Percentiles rank a stretch among this genome's conserved stretches.
These are phyloP conservation scores for Simmondsia chinensis DNA, from an alignment of 148 eudicot genomes.

Conservation along the genomic window DNA sequence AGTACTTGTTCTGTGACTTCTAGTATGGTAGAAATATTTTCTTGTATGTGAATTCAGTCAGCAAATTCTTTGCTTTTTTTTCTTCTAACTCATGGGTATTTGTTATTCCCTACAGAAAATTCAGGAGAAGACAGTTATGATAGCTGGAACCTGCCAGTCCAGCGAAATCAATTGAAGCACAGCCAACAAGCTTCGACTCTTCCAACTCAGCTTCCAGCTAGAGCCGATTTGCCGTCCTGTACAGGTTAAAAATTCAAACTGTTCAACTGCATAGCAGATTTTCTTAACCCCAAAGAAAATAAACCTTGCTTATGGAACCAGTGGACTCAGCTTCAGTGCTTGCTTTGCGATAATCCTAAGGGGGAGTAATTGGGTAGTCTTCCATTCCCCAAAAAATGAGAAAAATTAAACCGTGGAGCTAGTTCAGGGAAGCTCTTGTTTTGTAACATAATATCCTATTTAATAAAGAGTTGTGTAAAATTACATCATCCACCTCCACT, in stretches of 20 bases:
- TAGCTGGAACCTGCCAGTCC: constrained; percentile 35
- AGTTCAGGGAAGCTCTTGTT: too few species aligned
- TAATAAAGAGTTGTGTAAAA: too few species aligned
- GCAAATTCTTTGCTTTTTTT: not conserved
- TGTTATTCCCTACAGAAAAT: constrained; percentile 35
- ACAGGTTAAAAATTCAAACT: constrained; percentile 34
- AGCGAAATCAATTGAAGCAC: constrained; percentile 33
- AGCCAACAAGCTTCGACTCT: constrained; percentile 26
- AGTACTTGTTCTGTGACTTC: too few species aligned
- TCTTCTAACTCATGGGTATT: constrained; percentile 1
- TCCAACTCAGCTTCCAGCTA: constrained; percentile 66
- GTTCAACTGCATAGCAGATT: not conserved
- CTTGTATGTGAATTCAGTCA: not conserved
- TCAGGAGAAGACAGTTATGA: constrained; percentile 37
- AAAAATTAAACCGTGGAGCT: too few species aligned
- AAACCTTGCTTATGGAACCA: too few species aligned
- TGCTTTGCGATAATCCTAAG: too few species aligned
- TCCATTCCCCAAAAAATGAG: too few species aligned
- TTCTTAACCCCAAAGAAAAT: too few species aligned
- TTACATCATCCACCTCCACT: too few species aligned
- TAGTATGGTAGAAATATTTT: too few species aligned
- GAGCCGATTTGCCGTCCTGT: constrained; percentile 72
- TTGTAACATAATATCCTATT: too few species aligned
- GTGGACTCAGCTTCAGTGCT: not conserved
- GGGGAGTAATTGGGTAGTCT: too few species aligned